Base-by-base conservation (phyloP, 345 rosid species). In the Iberis pinnata region DNA sequence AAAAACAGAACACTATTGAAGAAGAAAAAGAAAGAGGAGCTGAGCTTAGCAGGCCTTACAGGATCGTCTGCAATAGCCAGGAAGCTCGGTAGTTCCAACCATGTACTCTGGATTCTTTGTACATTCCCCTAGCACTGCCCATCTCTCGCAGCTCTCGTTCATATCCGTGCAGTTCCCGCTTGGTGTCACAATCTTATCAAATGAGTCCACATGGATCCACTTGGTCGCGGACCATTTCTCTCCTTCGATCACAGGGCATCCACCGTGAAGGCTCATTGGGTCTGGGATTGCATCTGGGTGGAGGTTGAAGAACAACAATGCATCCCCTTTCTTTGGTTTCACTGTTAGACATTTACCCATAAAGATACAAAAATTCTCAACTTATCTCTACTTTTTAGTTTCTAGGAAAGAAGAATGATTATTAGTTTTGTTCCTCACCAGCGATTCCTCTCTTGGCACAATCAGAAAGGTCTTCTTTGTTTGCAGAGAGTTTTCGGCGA, bases 221-320 rank as follows among this genome's bases (percentile, higher is more conserved):
- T 87, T 90, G 2, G 98, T 90, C 16, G 98, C 98, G 0, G 96
- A 90, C 98, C 98, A 87, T 79, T 90, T 90, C 83, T 90, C 98
- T 32, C 96, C 96, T 58, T 86, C 87, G 9, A 87, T 82, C 64
- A 90, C 96, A 0, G 89, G 98, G 71, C 96, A 90, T 6, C 98
- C 96, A n/a, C 82, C 95, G 24, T 90, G 98, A 39, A 84, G 84
- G 65, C 95, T 87, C 73, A 14, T 25, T 7, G 78, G 71, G 68
- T 90, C 98, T 0, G 98, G 96, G 16, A 72, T 60, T 35, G 98
- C 93, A 20, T 64, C 80, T 13, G 88, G 79, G 66, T 49, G 75
- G 44, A 90, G 95, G 72, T 81, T 90, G 73, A 84, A 90, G 89
- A 87, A 90, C 49, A 90, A 85, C 60, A 90, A 81, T 12, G 98